phyloP scores from a whole-genome alignment of 805 yeast genomes.

The Metschnikowia lunata region DNA sequence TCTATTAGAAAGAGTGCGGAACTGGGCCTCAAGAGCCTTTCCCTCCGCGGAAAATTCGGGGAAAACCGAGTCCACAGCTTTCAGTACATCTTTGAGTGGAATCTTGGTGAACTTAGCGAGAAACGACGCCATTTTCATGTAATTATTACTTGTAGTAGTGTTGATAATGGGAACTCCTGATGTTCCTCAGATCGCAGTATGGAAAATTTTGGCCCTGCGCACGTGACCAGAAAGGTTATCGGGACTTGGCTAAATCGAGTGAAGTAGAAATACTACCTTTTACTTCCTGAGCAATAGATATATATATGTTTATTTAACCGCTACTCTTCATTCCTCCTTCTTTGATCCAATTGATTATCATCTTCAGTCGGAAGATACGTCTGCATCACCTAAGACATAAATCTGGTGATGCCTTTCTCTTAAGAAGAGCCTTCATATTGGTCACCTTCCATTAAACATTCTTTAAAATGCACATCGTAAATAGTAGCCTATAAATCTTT shows the following conservation, averaged over 20 bases:
- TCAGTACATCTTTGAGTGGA: slow-evolving; percentile 25
- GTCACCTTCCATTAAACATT: neutral
- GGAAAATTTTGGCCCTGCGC: slow-evolving; percentile 10
- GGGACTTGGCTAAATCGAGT: too few relatives aligned
- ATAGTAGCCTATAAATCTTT: too few relatives aligned
- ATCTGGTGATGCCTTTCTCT: too few relatives aligned
- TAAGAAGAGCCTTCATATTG: neutral
- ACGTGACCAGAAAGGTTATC: neutral
- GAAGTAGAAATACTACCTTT: too few relatives aligned
- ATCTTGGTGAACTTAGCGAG: slow-evolving; percentile 27
- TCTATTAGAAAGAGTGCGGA: slow-evolving; percentile 67
- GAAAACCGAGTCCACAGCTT: slow-evolving; percentile 18
- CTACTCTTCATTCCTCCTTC: too few relatives aligned
- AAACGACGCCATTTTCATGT: slow-evolving; percentile 27
- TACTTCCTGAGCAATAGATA: too few relatives aligned
- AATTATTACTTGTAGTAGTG: neutral
- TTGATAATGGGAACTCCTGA: too few relatives aligned
- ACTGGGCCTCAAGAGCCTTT: slow-evolving; percentile 72
- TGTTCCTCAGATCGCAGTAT: neutral
- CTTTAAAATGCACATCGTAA: neutral
- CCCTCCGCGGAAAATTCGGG: slow-evolving; percentile 42
- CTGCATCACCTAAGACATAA: too few relatives aligned
- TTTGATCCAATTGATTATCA: too few relatives aligned
- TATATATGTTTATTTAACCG: too few relatives aligned
- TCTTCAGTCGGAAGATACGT: too few relatives aligned